Evolutionary conservation across 805 yeast genomes (phyloP).

Genomic region (Candida mattraensis): DNA sequence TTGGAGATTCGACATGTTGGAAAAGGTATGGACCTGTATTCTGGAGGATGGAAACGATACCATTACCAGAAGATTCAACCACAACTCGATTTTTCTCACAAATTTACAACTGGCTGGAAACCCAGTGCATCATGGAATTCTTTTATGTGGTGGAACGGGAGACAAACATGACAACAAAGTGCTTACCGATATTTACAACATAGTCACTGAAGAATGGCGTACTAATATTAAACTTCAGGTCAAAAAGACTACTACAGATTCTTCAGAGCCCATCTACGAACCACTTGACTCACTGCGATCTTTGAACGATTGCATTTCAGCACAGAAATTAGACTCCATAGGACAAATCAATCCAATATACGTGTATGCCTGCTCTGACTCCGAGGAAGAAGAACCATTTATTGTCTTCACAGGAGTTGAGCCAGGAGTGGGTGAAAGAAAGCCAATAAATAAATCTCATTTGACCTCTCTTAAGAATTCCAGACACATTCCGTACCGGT

Average conservation of each 20-base stretch:
- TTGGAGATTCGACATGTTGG: slow-evolving; percentile 62
- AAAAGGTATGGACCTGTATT: slow-evolving; percentile 54
- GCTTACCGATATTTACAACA: slow-evolving; percentile 44
- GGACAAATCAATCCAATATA: slow-evolving; percentile 13
- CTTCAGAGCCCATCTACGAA: neutral
- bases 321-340: slow-evolving; percentile 8
- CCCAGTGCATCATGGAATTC: slow-evolving; percentile 46
- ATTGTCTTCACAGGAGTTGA: slow-evolving; percentile 18
- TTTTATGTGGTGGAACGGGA: slow-evolving; percentile 56
- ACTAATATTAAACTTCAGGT: slow-evolving; percentile 8
- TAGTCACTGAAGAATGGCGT: slow-evolving; percentile 36
- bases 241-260: too few relatives aligned
- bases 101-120: slow-evolving; percentile 36
- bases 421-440: slow-evolving; percentile 10
- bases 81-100: slow-evolving; percentile 45
- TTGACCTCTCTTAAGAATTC: slow-evolving; percentile 11
- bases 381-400: slow-evolving; percentile 23
- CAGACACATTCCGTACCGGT: slow-evolving; percentile 42
- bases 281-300: neutral
- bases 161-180: slow-evolving; percentile 33
- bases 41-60: slow-evolving; percentile 35
- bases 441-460: slow-evolving; percentile 1
- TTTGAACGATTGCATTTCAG: slow-evolving; percentile 1
- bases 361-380: slow-evolving; percentile 1
- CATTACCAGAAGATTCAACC: slow-evolving; percentile 46